Base-by-base conservation (phyloP, 257 asterid genomes). In the Penstemon newberryi region DNA sequence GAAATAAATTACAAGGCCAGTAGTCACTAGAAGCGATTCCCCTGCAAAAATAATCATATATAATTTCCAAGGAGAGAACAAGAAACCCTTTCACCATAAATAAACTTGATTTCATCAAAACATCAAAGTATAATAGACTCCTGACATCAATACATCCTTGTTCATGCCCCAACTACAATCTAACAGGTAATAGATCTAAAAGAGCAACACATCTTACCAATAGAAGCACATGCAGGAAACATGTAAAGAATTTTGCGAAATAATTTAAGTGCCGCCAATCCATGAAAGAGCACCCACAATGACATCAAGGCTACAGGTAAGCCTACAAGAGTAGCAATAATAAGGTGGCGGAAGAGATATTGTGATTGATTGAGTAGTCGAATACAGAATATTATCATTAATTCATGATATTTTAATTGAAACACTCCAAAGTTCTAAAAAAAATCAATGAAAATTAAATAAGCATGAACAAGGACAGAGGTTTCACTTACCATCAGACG, bases 211-310 rank as follows among this genome's bases (percentile, higher is more conserved):
- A 77, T 81, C 84, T 52, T 79, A 89, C 99, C 99, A 75, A 89
- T 85, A 70, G 99, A 89, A 80, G 92, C 88, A 63, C 99, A 94
- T 66, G 89, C 89, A n/a, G 98, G 98, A 78, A 91, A 94, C 46
- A 81, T 81, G 65, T 52, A 75, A 67, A 94, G 95, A 56, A 89
- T 78, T 41, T 80, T 82, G 82, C 82, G 86, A 75, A 91, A 85
- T 70, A 94, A 75, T 56, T 71, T 60, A 42, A 82, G 79, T 10
- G 96, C 87, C 42, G 85, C 89, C 36, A 81, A 65, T 59, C 96
- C 97, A 78, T 89, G 97, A 76, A 74, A 70, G 75, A 82, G 77
- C 61, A 84, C 84, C 93, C 95, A 94, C 25, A 85, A 70, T 33
- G 80, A 73, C 74, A 83, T 71, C 64, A 85, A 36, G 60, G 69